A percentile compares a stretch with the other conserved stretches of the same genome.
phyloP scores from a whole-genome alignment of 1,284 basidiomycete species.

The Golubevia sp. region DNA sequence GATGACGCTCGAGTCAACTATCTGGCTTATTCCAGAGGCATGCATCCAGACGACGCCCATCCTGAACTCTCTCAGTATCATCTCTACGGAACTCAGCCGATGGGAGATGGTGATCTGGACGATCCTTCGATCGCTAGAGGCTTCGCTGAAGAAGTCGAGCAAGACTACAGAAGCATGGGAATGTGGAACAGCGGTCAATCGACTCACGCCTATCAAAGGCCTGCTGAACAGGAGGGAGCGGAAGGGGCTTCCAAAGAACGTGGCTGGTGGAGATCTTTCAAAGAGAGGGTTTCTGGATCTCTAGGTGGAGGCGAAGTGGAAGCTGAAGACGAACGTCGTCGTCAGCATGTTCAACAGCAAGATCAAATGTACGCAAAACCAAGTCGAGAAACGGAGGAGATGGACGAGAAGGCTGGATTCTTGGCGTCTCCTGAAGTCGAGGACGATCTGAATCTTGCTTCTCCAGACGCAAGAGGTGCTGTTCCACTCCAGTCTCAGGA shows the following conservation, averaged over 20 bases:
- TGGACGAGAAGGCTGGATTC: neutral
- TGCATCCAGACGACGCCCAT: too few relatives aligned
- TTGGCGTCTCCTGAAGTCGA: neutral
- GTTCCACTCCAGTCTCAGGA: neutral
- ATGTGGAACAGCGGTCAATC: neutral
- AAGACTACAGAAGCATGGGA: constrained; percentile 4
- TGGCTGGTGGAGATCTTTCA: constrained; percentile 10
- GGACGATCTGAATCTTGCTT: neutral
- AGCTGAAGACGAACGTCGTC: neutral
- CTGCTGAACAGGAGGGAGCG: neutral
- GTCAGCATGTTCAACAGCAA: neutral
- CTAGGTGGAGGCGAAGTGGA: constrained; percentile 3
- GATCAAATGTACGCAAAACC: neutral
- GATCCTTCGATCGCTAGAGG: constrained; percentile 1
- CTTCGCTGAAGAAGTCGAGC: constrained; percentile 10
- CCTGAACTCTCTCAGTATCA: constrained; percentile 1
- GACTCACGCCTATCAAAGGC: neutral
- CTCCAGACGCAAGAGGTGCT: neutral
- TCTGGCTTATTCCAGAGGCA: neutral
- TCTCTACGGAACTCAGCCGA: neutral
- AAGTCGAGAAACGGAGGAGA: neutral
- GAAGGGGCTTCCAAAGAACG: constrained; percentile 1
- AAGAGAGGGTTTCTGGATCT: constrained; percentile 9
- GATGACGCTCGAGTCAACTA: neutral
- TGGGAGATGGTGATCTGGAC: constrained; percentile 1